Evolutionary conservation across 768 basidiomycete species (phyloP).

Genomic region (Tylopilus felleus): DNA sequence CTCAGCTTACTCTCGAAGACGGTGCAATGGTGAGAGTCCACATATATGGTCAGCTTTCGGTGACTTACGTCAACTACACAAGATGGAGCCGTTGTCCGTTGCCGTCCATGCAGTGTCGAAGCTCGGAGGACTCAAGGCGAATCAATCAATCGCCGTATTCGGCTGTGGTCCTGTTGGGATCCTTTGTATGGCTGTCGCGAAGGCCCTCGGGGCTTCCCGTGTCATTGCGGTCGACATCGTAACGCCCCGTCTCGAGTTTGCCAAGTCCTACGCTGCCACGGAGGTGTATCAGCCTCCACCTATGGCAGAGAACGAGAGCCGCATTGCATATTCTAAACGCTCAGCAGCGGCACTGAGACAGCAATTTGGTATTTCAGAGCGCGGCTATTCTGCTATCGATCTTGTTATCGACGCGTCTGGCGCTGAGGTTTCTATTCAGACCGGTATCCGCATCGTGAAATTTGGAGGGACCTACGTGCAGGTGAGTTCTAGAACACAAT

Average conservation of each 20-base stretch:
- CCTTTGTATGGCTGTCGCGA: conserved; percentile 94
- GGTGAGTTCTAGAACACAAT: conserved; percentile 31
- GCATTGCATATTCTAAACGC: conserved; percentile 66
- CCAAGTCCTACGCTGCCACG: conserved; percentile 80
- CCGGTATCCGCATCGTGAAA: conserved; percentile 71
- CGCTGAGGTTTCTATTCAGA: conserved; percentile 90
- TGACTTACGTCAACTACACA: conserved; percentile 1
- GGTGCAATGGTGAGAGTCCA: conserved; percentile 77
- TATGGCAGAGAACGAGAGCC: conserved; percentile 59
- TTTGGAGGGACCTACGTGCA: conserved; percentile 74
- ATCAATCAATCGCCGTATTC: conserved; percentile 78
- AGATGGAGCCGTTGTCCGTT: conserved; percentile 96
- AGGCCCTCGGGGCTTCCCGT: conserved; percentile 82
- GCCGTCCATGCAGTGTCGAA: conserved; percentile 85
- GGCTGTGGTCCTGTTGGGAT: conserved; percentile 90
- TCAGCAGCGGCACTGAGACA: conserved; percentile 65
- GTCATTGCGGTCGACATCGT: conserved; percentile 85
- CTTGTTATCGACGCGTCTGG: conserved; percentile 90
- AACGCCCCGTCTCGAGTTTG: conserved; percentile 76
- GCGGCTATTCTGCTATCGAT: conserved; percentile 72
- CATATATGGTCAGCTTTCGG: not conserved
- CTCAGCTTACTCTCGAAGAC: conserved; percentile 85
- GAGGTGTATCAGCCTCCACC: conserved; percentile 65
- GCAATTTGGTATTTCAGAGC: conserved; percentile 62
- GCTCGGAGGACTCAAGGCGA: conserved; percentile 67